Percentiles rank a stretch among this genome's conserved stretches.
Evolutionary conservation across 2,329 filamentous ascomycete genomes (phyloP).

Genomic region (Zymoseptoria tritici): DNA sequence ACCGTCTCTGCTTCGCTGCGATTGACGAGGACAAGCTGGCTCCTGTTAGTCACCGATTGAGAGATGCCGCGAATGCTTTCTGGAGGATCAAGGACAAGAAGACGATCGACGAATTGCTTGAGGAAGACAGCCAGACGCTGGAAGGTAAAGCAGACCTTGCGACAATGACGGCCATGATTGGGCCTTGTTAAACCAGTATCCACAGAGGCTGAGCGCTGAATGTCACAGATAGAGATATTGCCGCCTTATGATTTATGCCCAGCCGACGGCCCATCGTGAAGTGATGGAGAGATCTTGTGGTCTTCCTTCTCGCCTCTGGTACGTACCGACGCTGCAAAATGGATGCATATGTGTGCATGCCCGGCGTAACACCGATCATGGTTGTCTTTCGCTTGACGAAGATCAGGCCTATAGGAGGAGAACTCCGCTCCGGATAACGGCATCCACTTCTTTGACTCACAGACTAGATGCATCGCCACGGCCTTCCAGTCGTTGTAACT

Average conservation of each 20-base stretch:
- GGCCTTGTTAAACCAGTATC: slow-evolving; percentile 14
- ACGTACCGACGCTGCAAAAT: not conserved
- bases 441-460: not conserved
- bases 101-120: slow-evolving; percentile 57
- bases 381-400: not conserved
- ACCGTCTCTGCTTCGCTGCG: slow-evolving; percentile 77
- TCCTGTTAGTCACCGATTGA: slow-evolving; percentile 55
- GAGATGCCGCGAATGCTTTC: slow-evolving; percentile 63
- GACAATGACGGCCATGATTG: slow-evolving; percentile 13
- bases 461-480: not conserved
- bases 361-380: not conserved
- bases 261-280: not conserved
- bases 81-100: slow-evolving; percentile 64
- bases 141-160: slow-evolving; percentile 3
- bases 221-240: not conserved
- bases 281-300: not conserved
- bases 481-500: not conserved
- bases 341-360: not conserved
- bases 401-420: not conserved
- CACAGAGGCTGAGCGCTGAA: not conserved
- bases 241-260: not conserved
- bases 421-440: not conserved
- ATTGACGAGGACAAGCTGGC: slow-evolving; percentile 65
- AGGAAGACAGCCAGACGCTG: slow-evolving; percentile 30
- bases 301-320: not conserved